phyloP scores from a whole-genome alignment of 176 grass and related monocot genomes.

The Cymbopogon citratus region DNA sequence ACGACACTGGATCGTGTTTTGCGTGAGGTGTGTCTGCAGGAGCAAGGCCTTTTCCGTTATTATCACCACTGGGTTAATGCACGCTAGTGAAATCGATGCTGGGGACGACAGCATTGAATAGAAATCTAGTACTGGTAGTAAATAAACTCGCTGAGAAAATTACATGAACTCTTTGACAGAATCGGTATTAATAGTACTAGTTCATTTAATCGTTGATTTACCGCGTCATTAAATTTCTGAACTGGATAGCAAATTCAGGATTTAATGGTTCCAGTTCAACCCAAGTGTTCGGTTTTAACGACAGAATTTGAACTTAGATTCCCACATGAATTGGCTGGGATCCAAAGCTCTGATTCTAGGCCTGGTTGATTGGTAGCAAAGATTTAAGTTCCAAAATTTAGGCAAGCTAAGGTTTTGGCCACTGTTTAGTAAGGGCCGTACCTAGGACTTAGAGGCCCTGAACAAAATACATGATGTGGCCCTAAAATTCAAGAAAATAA shows the following conservation, averaged over 20 bases:
- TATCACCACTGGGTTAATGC: background rate
- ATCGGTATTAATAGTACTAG: background rate
- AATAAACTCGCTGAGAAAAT: background rate
- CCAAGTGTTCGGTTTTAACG: background rate
- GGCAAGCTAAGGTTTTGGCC: background rate
- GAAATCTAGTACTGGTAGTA: background rate
- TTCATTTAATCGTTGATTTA: background rate
- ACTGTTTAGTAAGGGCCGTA: too few relatives aligned
- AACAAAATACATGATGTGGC: too few relatives aligned
- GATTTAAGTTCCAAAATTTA: background rate
- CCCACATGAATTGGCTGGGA: background rate
- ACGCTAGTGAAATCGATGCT: background rate
- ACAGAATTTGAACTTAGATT: background rate
- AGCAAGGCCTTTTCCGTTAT: background rate
- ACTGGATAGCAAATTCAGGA: background rate
- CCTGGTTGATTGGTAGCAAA: background rate
- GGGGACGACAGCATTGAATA: background rate
- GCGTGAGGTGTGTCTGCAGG: background rate
- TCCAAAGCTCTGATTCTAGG: background rate
- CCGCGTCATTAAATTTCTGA: background rate
- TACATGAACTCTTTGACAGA: background rate
- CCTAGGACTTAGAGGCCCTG: too few relatives aligned
- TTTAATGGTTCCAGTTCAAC: background rate
- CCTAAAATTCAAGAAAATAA: too few relatives aligned
- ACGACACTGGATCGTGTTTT: conserved; percentile 24